Conservation (phyloP, 495 filamentous ascomycete species). For the Penicillium macrosclerotiorum region DNA sequence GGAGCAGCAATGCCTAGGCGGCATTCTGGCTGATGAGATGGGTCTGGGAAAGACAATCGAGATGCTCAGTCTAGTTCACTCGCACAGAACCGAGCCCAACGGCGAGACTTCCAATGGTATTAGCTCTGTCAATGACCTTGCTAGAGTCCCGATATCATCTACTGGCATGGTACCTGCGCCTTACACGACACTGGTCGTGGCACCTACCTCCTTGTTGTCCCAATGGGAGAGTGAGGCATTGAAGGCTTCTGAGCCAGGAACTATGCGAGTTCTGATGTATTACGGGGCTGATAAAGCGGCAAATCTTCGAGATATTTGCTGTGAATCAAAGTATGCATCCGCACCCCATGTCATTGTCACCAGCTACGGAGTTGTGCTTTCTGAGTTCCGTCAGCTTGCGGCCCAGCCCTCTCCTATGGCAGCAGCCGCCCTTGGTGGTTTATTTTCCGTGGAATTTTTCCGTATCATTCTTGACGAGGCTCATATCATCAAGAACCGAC, state of each 20-base stretch:
- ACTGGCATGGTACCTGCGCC: constrained; percentile 63
- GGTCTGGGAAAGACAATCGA: constrained; percentile 94
- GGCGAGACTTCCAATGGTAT: constrained; percentile 33
- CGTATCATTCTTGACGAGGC: constrained; percentile 94
- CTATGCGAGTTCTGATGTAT: constrained; percentile 81
- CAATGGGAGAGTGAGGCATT: constrained; percentile 96
- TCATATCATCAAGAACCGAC: constrained; percentile 89
- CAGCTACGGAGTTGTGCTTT: constrained; percentile 90
- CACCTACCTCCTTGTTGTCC: constrained; percentile 87
- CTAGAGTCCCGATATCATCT: constrained; percentile 55
- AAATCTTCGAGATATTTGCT: constrained; percentile 75
- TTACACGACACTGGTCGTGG: constrained; percentile 89
- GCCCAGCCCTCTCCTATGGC: constrained; percentile 52
- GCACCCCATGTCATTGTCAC: constrained; percentile 92
- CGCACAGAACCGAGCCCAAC: constrained; percentile 61
- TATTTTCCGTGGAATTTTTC: constrained; percentile 92
- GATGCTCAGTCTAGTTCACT: constrained; percentile 91
- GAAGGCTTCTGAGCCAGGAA: constrained; percentile 79
- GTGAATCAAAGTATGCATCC: constrained; percentile 61
- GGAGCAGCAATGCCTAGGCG: constrained; percentile 91
- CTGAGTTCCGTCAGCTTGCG: constrained; percentile 75
- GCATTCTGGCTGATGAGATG: constrained; percentile 92
- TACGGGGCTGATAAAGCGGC: constrained; percentile 81
- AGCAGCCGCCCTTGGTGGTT: constrained; percentile 59
- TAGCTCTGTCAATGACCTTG: constrained; percentile 52